A percentile compares a stretch with the other conserved stretches of the same genome.
These are phyloP conservation scores for Solanum paucissectum DNA, from an alignment of 257 asterid species.

Conservation along the genomic window DNA sequence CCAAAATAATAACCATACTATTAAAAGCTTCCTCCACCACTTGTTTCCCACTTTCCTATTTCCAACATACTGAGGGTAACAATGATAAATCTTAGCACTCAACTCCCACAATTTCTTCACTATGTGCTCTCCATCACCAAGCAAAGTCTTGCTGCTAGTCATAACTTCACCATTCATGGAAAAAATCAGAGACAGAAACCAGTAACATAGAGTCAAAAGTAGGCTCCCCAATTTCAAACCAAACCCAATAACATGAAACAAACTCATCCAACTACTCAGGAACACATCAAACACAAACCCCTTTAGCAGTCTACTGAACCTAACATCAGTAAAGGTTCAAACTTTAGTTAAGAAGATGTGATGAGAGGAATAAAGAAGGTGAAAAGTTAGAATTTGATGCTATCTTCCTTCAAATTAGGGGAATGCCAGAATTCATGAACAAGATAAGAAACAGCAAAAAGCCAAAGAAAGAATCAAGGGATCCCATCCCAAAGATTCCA, in stretches of 20 bases:
- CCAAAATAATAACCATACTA: conserved; percentile 41
- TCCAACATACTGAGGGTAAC: conserved; percentile 42
- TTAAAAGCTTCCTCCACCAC: conserved; percentile 53
- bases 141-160: conserved; percentile 48
- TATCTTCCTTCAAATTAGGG: conserved; percentile 32
- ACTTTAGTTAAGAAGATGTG: conserved; percentile 5
- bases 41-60: conserved; percentile 37
- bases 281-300: conserved; percentile 1
- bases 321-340: conserved; percentile 6
- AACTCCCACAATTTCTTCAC: conserved; percentile 54
- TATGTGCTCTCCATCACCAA: conserved; percentile 45
- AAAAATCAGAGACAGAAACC: conserved; percentile 62
- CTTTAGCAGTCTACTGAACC: not conserved
- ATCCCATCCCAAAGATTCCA: conserved; percentile 25
- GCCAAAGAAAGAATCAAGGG: conserved; percentile 17
- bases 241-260: conserved; percentile 64
- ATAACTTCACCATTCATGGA: conserved; percentile 61
- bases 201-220: conserved; percentile 54
- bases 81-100: conserved; percentile 44
- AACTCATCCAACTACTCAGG: conserved; percentile 47
- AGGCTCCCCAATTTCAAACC: conserved; percentile 80
- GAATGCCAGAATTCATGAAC: conserved; percentile 15
- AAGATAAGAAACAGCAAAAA: conserved; percentile 16
- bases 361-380: not conserved
- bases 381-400: conserved; percentile 3